Evolutionary conservation across 768 basidiomycete species (phyloP), one percentile per base, ranked within the genome.

Genomic region (Austroboletus festivus): DNA sequence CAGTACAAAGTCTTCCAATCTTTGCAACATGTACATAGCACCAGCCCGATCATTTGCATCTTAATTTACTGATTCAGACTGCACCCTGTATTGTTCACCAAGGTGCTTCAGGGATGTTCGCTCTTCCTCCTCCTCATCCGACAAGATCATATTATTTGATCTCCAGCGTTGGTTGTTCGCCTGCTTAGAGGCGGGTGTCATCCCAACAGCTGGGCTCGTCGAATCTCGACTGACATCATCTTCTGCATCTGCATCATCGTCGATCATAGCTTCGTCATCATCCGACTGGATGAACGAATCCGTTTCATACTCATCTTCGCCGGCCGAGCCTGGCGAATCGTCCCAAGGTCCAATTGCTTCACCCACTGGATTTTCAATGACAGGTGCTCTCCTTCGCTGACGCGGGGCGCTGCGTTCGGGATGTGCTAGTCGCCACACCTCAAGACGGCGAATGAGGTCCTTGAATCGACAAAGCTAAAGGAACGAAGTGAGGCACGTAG

Each of bases 341-440:
- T 62, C 35, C 52, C 52, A 46, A 0, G 44, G 47, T 20, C 59
- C 60, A 9, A 61, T 18, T 2, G 45, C 42, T 13, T 60, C 51
- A 13, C 58, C 51, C 5, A 45, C 43, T 0, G 51, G 58, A 37
- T 59, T 54, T 37, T 49, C 47, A 10, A 59, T 46, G 15, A 23
- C 0, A 9, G 38, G 44, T 6, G 22, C 23, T 23, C 23, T 46
- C 33, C 58, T 44, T 30, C 24, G 41, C 21, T 7, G 34, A 10
- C 47, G 46, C 9, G 54, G 50, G 2, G 44, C 5, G 1, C 41
- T 15, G n/a, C 46, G 52, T 28, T 50, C 46, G 1, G 59, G 56
- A 15, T 55, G 59, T 7, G 19, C 45, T n/a, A 19, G 16, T 33
- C 48, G 46, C 50, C 50, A 52, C 4, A 41, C 46, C 15, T 44